A percentile compares a stretch with the other conserved stretches of the same genome.
phyloP scores from a whole-genome alignment of 306 rosid species.

The Cicer judaicum region DNA sequence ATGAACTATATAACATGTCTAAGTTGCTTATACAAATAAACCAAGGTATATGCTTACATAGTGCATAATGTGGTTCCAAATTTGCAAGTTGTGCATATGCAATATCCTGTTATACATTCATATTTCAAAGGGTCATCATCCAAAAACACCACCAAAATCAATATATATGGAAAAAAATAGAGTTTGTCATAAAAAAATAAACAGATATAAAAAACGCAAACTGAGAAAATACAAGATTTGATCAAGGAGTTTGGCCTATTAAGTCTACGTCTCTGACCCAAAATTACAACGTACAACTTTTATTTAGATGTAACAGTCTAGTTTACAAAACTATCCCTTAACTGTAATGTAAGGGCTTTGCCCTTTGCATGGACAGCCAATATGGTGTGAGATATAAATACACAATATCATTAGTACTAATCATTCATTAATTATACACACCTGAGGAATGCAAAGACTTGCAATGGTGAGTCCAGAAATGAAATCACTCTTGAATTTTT shows the following conservation, averaged over 20 bases:
- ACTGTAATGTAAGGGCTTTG: no score
- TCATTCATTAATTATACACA: background rate
- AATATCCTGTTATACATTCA: constrained; percentile 39
- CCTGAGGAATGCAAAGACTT: constrained; percentile 88
- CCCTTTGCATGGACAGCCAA: no score
- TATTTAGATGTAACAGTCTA: no score
- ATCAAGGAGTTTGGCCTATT: no score
- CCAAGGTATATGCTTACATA: constrained; percentile 49
- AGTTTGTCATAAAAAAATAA: background rate
- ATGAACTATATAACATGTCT: background rate
- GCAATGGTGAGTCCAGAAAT: constrained; percentile 79
- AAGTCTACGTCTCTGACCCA: no score
- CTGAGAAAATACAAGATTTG: no score
- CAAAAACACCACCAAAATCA: background rate
- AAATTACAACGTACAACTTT: no score
- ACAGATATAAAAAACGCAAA: no score
- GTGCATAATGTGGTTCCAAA: constrained; percentile 53
- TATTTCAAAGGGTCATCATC: constrained; percentile 17
- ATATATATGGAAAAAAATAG: background rate
- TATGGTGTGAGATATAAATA: no score
- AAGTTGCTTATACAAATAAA: background rate
- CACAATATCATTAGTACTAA: no score
- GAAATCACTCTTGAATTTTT: constrained; percentile 60
- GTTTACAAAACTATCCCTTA: no score
- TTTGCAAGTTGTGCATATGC: constrained; percentile 66